Conservation (phyloP, 2,329 filamentous ascomycete species). For the Lachnellula occidentalis region DNA sequence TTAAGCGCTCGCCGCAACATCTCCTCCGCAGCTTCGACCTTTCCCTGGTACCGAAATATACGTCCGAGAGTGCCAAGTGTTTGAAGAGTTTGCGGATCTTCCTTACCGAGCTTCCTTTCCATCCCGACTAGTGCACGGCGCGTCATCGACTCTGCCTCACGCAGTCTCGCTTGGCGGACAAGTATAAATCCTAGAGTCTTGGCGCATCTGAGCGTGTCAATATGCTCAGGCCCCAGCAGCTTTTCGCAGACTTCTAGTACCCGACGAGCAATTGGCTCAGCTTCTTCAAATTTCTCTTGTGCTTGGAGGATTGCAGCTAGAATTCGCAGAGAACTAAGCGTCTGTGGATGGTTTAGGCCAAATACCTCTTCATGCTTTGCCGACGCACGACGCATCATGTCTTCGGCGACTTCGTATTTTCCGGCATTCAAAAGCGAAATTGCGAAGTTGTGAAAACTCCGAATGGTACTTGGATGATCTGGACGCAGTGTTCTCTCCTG, state of each 20-base stretch:
- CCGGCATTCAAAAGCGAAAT: not conserved
- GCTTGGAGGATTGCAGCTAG: not conserved
- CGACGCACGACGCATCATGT: not conserved
- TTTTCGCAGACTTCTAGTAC: not conserved
- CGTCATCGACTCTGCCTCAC: not conserved
- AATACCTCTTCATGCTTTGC: not conserved
- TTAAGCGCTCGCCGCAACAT: not conserved
- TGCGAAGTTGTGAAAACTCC: not conserved
- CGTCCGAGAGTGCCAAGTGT: not conserved
- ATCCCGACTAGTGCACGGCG: not conserved
- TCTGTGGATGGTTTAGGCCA: not conserved
- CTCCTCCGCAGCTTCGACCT: conserved; percentile 4
- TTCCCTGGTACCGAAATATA: not conserved
- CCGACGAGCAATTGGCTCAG: not conserved
- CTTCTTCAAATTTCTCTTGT: not conserved
- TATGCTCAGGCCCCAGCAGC: not conserved
- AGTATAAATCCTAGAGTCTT: not conserved
- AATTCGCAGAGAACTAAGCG: not conserved
- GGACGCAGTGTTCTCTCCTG: not conserved
- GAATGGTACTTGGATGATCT: not conserved
- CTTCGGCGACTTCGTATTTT: not conserved
- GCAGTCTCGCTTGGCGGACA: not conserved
- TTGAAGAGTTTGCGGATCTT: not conserved
- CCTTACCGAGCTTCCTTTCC: not conserved
- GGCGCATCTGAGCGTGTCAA: not conserved